phyloP scores from a whole-genome alignment of 139 green algal genomes.

The Edaphochlamys debaryana region DNA sequence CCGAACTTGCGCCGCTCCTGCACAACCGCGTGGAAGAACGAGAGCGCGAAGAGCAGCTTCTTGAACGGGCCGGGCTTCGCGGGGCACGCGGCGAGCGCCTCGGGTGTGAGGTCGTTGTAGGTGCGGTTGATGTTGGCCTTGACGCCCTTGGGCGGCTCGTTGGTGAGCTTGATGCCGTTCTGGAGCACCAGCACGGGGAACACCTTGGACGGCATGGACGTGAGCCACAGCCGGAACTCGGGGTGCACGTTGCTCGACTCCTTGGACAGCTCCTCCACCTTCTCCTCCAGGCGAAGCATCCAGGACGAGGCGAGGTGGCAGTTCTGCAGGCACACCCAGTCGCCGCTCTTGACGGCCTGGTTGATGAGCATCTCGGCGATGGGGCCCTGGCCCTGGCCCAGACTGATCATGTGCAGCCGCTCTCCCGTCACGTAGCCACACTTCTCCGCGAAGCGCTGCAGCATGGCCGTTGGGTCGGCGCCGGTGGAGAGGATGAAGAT shows the following conservation, averaged over 20 bases:
- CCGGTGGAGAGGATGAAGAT: slow-evolving; percentile 91
- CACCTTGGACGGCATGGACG: slow-evolving; percentile 73
- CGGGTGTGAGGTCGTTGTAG: slow-evolving; percentile 70
- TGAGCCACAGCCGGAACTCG: slow-evolving; percentile 88
- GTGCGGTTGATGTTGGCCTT: slow-evolving; percentile 80
- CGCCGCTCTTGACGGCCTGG: slow-evolving; percentile 68
- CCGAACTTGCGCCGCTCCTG: slow-evolving; percentile 92
- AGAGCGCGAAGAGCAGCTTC: slow-evolving; percentile 80
- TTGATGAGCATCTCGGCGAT: slow-evolving; percentile 76
- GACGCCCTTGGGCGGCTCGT: slow-evolving; percentile 79
- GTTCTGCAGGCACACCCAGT: slow-evolving; percentile 94
- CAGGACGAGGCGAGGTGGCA: slow-evolving; percentile 89
- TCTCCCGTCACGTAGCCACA: slow-evolving; percentile 69
- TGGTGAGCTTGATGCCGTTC: slow-evolving; percentile 82
- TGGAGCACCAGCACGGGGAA: slow-evolving; percentile 86
- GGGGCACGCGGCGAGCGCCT: slow-evolving; percentile 61
- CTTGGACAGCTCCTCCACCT: slow-evolving; percentile 60
- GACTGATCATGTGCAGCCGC: slow-evolving; percentile 80
- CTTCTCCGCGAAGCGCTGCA: slow-evolving; percentile 82
- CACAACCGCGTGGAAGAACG: slow-evolving; percentile 86
- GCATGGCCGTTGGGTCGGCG: slow-evolving; percentile 82
- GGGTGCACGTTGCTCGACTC: slow-evolving; percentile 58
- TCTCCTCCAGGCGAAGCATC: slow-evolving; percentile 79
- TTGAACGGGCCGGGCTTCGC: slow-evolving; percentile 65
- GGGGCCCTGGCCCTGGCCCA: slow-evolving; percentile 88